Base-by-base conservation (phyloP, 331 rosid species). In the Phaseolus coccineus region DNA sequence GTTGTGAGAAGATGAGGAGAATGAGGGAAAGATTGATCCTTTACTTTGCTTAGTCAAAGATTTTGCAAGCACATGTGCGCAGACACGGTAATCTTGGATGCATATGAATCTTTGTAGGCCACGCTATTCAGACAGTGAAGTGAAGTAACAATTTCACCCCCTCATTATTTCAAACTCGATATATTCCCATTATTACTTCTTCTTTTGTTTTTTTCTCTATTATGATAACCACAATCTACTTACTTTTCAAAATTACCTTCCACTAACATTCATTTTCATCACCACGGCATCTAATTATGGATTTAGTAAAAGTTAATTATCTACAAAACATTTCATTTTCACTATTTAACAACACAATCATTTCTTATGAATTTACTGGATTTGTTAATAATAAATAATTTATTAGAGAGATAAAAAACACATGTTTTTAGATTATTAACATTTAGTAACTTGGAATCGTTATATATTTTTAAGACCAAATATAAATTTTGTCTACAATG, bases 61-160 rank as follows among this genome's bases (percentile, higher is more conserved):
- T 80, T 70, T 81, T 65, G 78, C 58, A 71, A 73, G 25, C 44
- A 31, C 89, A 77, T 80, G 84, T 63, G 85, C 82, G 48, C 3
- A 65, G 58, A 80, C 65, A 37, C 33, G 24, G 2, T 73, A 6
- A 46, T 77, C 78, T 37, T 78, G 52, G 28, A 1, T 66, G 77
- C 8, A 22, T 37, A 12, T 19, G 71, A 77, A 25, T 55, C 68
- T 37, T 68, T 24, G 64, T 35, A 57, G 61, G 50, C 77, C 65
- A 39, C 16, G 57, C 30, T 24, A 22, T 33, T 10, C 4, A 27
- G 77, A 64, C 19, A 40, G 31, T 19, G 14, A 63, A 40, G 31
- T 19, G 14, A 63, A n/a, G 15, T 31, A 10, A 66, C 56, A 68
- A 0, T 27, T 67, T 42, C 55, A 16, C 61, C 15, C 1, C 28